These are phyloP conservation scores for Suaeda aralocaspica DNA, from an alignment of 148 eudicot genomes.

Conservation along the genomic window DNA sequence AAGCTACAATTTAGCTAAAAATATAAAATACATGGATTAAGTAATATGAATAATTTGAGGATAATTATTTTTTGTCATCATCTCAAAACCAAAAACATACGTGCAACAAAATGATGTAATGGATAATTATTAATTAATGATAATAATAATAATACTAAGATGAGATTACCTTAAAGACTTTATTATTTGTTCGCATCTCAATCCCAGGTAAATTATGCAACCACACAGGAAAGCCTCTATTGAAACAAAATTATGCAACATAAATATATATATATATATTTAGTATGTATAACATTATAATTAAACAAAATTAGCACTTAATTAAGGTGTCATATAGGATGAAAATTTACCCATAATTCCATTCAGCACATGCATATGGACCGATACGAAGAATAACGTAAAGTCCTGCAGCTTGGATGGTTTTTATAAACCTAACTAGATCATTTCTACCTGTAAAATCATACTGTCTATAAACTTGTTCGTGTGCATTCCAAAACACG, in stretches of 20 bases:
- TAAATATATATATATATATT: too few species aligned
- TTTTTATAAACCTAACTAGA: conserved; percentile 50
- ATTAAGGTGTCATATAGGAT: too few species aligned
- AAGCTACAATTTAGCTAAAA: not conserved
- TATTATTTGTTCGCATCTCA: conserved; percentile 43
- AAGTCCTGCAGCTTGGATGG: conserved; percentile 52
- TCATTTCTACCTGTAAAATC: conserved; percentile 51
- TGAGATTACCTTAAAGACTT: conserved; percentile 37
- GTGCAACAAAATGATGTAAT: too few species aligned
- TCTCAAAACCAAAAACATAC: too few species aligned
- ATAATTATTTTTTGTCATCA: too few species aligned
- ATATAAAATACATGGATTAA: too few species aligned
- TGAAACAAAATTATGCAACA: too few species aligned
- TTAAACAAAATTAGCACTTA: too few species aligned
- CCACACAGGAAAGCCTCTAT: conserved; percentile 74
- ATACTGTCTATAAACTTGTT: conserved; percentile 48
- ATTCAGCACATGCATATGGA: conserved; percentile 72
- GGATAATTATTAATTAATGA: too few species aligned
- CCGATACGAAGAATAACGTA: conserved; percentile 67
- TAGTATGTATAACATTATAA: too few species aligned
- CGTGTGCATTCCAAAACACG: conserved; percentile 67
- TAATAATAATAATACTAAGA: not conserved
- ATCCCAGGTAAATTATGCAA: conserved; percentile 52
- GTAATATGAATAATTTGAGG: too few species aligned
- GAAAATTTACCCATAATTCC: conserved; percentile 73